Percentiles rank a stretch among this genome's conserved stretches.
These are phyloP conservation scores for Neurospora pannonica DNA, from an alignment of 495 filamentous ascomycete genomes.

Conservation along the genomic window DNA sequence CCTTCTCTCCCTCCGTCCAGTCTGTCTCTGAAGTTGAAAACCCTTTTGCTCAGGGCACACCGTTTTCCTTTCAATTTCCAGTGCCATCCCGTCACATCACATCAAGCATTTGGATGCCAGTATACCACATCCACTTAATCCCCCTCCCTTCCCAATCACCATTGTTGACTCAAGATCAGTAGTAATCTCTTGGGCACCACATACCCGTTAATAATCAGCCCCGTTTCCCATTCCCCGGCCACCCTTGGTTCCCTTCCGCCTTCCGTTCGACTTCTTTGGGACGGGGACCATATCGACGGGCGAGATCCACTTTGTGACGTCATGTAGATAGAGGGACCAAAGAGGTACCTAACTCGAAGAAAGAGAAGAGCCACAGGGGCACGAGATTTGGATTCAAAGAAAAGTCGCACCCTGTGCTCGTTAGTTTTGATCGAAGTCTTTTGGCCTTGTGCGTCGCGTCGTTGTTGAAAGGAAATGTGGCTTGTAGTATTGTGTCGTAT, in stretches of 20 bases:
- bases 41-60: neutral
- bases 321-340: neutral
- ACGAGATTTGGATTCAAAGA: neutral
- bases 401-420: neutral
- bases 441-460: neutral
- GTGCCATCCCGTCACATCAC: neutral
- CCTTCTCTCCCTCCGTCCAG: neutral
- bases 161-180: neutral
- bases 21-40: neutral
- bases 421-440: neutral
- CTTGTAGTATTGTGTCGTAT: neutral
- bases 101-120: neutral
- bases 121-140: neutral
- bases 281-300: neutral
- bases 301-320: neutral
- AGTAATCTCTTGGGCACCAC: neutral
- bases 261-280: neutral
- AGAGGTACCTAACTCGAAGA: neutral
- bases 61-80: neutral
- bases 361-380: neutral
- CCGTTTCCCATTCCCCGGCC: neutral
- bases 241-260: neutral
- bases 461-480: neutral
- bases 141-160: neutral
- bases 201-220: neutral